Evolutionary conservation across 768 basidiomycete species (phyloP), one percentile per base, ranked within the genome.

Genomic region (Crassisporium funariophilum): DNA sequence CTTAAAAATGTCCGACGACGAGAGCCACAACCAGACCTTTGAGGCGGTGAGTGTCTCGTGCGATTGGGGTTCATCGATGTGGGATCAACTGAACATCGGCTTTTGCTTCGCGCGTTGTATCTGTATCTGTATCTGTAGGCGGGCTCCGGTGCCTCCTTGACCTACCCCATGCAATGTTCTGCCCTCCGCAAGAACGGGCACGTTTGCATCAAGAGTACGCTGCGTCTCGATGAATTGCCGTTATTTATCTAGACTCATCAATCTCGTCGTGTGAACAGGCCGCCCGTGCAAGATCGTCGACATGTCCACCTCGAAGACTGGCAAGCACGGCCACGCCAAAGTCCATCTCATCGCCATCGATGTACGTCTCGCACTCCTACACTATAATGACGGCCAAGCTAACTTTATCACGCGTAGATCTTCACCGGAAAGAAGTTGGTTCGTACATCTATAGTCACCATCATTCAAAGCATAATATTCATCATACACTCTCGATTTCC

Each of bases 271-370:
- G 45, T 38, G 19, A 36, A 7, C 55, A 88, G 87, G 78, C 58
- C 84, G 94, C 60, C 95, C 95, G 57, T 98, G 95, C 90, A 98
- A 98, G 79, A 93, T 93, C 74, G 85, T 94, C 61, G 94, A 97
- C 70, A 98, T 97, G 95, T 95, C 93, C 54, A 97, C 95, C 76
- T 98, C 95, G 69, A 98, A 98, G 84, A 95, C 94, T 38, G 95
- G 95, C 62, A 98, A 98, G 84, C 95, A 98, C 78, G 95, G 95
- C 62, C 95, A 99, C 77, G 95, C 97, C 71, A 99, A 98, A 76
- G 97, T 98, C 65, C 94, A 98, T 74, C 82, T 99, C 54, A 83
- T 98, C 60, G 97, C 85, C 67, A 90, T 91, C 67, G 97, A 99
- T 74, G 95, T 97, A 66, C 53, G 92, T 82, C 23, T 37, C 41